These are phyloP conservation scores for Backusella liffmaniae DNA, from an alignment of 192 early-diverging fungal species.

Conservation along the genomic window DNA sequence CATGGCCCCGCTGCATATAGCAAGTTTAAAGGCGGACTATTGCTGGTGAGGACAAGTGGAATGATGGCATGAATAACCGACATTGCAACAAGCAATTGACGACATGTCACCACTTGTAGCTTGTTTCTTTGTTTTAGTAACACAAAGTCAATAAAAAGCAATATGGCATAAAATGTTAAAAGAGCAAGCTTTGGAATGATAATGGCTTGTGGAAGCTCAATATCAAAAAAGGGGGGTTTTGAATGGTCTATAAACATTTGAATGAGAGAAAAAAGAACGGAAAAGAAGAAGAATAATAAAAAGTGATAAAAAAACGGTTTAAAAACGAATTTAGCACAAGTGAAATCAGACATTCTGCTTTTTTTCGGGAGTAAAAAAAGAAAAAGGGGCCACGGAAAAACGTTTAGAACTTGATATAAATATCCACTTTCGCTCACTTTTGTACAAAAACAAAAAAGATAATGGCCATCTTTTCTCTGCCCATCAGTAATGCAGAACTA, in stretches of 20 bases:
- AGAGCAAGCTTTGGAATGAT: neutral
- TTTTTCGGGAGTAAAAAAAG: neutral
- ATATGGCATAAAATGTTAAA: neutral
- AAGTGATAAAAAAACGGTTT: neutral
- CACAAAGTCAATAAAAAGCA: neutral
- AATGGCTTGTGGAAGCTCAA: neutral
- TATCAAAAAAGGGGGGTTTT: neutral
- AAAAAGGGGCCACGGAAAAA: neutral
- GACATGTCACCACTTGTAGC: neutral
- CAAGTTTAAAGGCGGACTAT: neutral
- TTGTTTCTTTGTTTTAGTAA: neutral
- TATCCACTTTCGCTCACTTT: neutral
- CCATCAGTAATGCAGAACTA: neutral
- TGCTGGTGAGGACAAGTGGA: neutral
- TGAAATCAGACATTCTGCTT: neutral
- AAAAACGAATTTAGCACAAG: too few relatives aligned
- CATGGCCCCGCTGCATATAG: conserved; percentile 1
- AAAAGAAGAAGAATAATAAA: neutral
- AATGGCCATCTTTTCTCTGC: neutral
- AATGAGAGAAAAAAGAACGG: neutral
- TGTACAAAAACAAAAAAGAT: neutral
- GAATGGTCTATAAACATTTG: neutral
- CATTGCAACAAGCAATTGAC: neutral
- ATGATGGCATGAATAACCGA: neutral
- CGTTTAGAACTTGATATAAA: neutral